Conservation (phyloP, 257 asterid genomes). For the Solanum sejunctum region DNA sequence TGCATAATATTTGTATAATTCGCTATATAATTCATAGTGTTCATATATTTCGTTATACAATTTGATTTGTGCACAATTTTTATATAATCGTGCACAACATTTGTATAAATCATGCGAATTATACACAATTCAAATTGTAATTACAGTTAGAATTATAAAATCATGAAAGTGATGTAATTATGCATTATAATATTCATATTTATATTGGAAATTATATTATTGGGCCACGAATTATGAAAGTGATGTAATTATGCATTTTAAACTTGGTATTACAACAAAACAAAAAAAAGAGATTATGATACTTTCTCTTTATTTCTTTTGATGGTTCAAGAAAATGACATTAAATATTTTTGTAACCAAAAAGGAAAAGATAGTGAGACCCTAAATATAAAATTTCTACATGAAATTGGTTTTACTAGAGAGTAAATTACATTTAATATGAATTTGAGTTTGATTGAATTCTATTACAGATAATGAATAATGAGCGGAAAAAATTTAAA, state of each 20-base stretch:
- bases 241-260: neutral
- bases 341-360: slow-evolving; percentile 6
- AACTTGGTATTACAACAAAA: slow-evolving; percentile 10
- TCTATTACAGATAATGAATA: neutral
- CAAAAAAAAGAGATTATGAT: neutral
- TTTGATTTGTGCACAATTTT: too few species aligned
- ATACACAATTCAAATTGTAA: too few species aligned
- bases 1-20: too few species aligned
- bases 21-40: too few species aligned
- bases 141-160: too few species aligned
- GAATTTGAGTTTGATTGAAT: neutral
- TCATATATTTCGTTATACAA: too few species aligned
- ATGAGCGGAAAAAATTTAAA: neutral
- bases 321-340: slow-evolving; percentile 29
- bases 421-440: neutral
- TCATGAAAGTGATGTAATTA: too few species aligned
- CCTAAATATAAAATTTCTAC: too few species aligned
- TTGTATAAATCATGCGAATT: too few species aligned
- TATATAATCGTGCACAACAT: too few species aligned
- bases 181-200: neutral
- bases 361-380: neutral
- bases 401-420: too few species aligned
- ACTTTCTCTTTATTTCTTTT: neutral
- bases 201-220: slow-evolving; percentile 10
- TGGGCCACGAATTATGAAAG: slow-evolving; percentile 18